Evolutionary conservation across 2,329 filamentous ascomycete species (phyloP).

Genomic region (Colletotrichum sp.): DNA sequence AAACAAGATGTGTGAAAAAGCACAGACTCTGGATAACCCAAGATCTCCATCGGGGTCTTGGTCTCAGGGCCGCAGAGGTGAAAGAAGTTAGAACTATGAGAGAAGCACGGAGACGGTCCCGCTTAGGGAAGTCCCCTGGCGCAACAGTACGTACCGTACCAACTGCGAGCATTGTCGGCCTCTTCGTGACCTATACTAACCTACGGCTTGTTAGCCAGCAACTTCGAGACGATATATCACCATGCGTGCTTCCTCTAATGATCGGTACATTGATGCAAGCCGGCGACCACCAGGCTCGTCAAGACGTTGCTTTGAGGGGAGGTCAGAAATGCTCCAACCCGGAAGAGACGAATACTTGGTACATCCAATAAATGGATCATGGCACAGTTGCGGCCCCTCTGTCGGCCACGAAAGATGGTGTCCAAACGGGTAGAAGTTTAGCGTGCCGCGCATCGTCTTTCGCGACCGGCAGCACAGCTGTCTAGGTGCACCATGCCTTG

Average conservation of each 20-base stretch:
- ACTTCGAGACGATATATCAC: background rate
- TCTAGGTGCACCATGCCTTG: background rate
- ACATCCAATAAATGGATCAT: background rate
- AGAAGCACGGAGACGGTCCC: conserved; percentile 7
- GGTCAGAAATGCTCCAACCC: background rate
- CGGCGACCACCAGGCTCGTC: background rate
- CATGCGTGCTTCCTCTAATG: background rate
- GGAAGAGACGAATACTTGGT: background rate
- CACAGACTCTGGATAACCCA: background rate
- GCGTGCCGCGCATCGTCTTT: background rate
- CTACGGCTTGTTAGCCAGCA: background rate
- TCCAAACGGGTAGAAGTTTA: background rate
- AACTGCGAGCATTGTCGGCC: background rate
- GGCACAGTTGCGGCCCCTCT: background rate
- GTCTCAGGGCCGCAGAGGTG: background rate
- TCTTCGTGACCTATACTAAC: background rate
- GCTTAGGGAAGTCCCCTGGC: background rate
- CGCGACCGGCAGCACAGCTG: background rate
- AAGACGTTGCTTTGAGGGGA: background rate
- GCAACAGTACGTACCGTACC: background rate
- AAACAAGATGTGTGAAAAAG: background rate
- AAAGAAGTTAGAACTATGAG: background rate
- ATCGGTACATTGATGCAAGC: background rate
- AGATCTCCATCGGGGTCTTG: conserved; percentile 12
- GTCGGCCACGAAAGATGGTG: background rate